Base-by-base conservation (phyloP, 768 basidiomycete genomes). In the Pleurotus cornucopiae region DNA sequence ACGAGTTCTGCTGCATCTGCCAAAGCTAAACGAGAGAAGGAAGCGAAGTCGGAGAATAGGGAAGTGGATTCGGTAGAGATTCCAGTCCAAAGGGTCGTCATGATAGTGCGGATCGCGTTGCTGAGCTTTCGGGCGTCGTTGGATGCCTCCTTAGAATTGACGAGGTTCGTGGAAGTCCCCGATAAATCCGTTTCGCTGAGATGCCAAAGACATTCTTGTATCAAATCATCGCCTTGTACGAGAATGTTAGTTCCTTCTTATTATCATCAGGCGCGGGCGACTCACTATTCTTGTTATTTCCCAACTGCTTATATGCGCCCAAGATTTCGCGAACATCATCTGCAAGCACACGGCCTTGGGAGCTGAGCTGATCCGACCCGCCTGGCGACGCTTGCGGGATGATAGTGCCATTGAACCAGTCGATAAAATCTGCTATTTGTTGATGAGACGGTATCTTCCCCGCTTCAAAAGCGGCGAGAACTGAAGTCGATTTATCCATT, bases 171-270 rank as follows among this genome's bases (percentile, higher is more conserved):
- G 3, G 68, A 64, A 3, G 77, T 72, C 1, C 68, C 63, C 13
- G 71, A 64, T 37, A 82, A 55, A 57, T 88, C 82, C 20, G 78
- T 80, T 60, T 84, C 72, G 3, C 76, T 72, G 30, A 90, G 69
- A 61, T 88, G 83, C 80, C 82, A 89, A 38, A 88, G 67, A 4
- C 83, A 81, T 57, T 85, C 71, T 63, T 91, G 88, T 1, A 89
- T 64, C 45, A 84, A 56, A 57, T 87, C 78, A 58, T 88, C 88
- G 55, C 75, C 87, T 89, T 34, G 9, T 7, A 11, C 6, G 30
- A 30, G 7, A 30, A 11, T 30, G 9, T 30, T 6, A 30, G 7
- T 6, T 2, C 0, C 30, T 30, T 11, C 7, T 30, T 5, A 5
- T 30, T 2, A 30, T 30, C 30, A 30, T 6, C 30, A 30, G 30